Evolutionary conservation across 2,329 filamentous ascomycete species (phyloP), one percentile per base, ranked within the genome.

Genomic region (Cladosporium sp.): DNA sequence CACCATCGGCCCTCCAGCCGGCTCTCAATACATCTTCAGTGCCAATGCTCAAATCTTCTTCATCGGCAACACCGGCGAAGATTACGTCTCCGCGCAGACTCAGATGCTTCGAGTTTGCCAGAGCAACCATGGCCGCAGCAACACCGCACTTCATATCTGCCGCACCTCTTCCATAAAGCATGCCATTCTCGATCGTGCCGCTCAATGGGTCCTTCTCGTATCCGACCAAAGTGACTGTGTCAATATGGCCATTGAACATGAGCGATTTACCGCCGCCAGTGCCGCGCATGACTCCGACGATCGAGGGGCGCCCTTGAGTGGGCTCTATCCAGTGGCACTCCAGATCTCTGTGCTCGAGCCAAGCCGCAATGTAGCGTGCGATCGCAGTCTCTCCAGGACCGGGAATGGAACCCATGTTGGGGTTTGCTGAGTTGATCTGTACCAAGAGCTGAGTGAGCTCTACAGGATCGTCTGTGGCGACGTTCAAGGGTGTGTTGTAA

Each of bases 101-200:
- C 3, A 66, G 64, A 1, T 70, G 67, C 21, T 68, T 72, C 14
- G 71, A 72, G 56, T 80, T 81, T 3, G 76, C 75, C 3, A 75
- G 74, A 10, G 79, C 74, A 2, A 84, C 67, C 68, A 86, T 76
- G 4, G 75, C 77, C 2, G 82, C 81, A 5, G 84, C 83, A 0
- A 86, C 59, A 0, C 84, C 83, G 3, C 79, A 73, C 68, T 85
- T 86, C 83, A 86, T 86, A 49, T 85, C 83, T 11, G 80, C 75
- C 5, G 79, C 74, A 0, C 83, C 83, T 13, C 83, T 77, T 0
- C 83, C 83, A 58, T 53, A 62, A 23, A 54, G 28, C 11, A 46
- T 56, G 14, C 49, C 49, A n/a, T 63, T 26, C 34, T 30, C 23
- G 13, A 54, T 32, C 5, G 28, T 46, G 49, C 49, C 49, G n/a